phyloP scores from a whole-genome alignment of 2,329 filamentous ascomycete genomes.

The Arthrobotrys pseudoclavata region DNA sequence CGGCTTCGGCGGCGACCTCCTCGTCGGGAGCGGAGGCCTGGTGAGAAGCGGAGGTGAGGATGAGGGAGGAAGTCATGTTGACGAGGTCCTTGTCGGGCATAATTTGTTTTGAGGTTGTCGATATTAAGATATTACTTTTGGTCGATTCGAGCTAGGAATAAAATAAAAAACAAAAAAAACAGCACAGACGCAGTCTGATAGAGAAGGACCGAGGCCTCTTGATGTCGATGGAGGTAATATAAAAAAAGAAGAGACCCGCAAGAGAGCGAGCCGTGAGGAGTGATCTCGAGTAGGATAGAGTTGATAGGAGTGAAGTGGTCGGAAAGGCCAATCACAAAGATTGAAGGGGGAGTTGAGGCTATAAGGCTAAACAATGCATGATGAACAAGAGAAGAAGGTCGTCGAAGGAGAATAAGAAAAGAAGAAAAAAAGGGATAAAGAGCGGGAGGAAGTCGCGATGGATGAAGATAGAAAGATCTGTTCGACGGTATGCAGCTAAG shows the following conservation, averaged over 20 bases:
- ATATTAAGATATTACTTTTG: not conserved
- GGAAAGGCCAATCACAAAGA: not conserved
- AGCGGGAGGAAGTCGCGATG: slow-evolving; percentile 16
- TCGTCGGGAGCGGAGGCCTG: slow-evolving; percentile 68
- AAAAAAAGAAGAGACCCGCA: too few species aligned
- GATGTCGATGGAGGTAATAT: too few species aligned
- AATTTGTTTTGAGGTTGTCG: not conserved
- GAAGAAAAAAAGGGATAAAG: not conserved
- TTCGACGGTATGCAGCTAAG: slow-evolving; percentile 16
- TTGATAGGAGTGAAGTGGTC: not conserved
- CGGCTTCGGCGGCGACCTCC: slow-evolving; percentile 80
- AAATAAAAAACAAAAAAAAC: not conserved
- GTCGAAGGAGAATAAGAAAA: not conserved
- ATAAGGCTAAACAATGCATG: slow-evolving; percentile 56
- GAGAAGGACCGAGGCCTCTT: slow-evolving; percentile 4
- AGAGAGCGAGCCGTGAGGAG: too few species aligned
- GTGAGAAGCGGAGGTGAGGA: slow-evolving; percentile 12
- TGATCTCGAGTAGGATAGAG: not conserved
- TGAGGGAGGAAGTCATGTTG: slow-evolving; percentile 19
- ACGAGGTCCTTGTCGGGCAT: slow-evolving; percentile 33
- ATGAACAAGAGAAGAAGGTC: slow-evolving; percentile 17
- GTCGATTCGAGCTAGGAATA: slow-evolving; percentile 21
- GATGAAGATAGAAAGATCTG: slow-evolving; percentile 1
- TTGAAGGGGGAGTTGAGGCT: slow-evolving; percentile 39
- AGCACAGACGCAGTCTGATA: slow-evolving; percentile 35